Conservation (phyloP, 352 stramenopile species). For the Phytophthora pseudosyringae region DNA sequence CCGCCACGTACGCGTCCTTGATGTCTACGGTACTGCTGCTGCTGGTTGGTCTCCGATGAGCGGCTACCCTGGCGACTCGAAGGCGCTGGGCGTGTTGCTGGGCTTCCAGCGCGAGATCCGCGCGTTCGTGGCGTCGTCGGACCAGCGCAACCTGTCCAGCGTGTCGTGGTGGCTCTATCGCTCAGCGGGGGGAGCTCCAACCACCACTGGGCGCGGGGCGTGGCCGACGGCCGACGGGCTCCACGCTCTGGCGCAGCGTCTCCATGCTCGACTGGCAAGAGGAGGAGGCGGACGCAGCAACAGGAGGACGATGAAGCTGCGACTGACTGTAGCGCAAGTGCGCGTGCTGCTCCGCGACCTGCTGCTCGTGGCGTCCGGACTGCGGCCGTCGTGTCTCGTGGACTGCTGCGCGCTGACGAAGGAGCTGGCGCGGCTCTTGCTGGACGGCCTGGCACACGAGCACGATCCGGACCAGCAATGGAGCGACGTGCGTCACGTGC, state of each 20-base stretch:
- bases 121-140: conserved; percentile 12
- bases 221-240: conserved; percentile 25
- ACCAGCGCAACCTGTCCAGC: conserved; percentile 20
- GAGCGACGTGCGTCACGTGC: conserved; percentile 20
- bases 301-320: conserved; percentile 12
- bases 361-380: conserved; percentile 41
- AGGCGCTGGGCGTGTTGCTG: conserved; percentile 29
- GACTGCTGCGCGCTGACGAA: conserved; percentile 46
- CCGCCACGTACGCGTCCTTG: conserved; percentile 22
- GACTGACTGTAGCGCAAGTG: conserved; percentile 33
- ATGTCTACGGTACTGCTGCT: conserved; percentile 21
- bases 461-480: not conserved
- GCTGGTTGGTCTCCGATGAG: conserved; percentile 28
- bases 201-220: not conserved
- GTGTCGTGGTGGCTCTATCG: conserved; percentile 29
- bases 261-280: conserved; percentile 23
- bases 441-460: conserved; percentile 20
- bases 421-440: conserved; percentile 28
- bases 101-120: conserved; percentile 32
- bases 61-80: conserved; percentile 18
- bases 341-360: conserved; percentile 43
- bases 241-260: conserved; percentile 11
- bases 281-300: not conserved
- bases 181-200: not conserved
- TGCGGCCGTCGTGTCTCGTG: conserved; percentile 51